Evolutionary conservation across 2,329 filamentous ascomycete genomes (phyloP).

Genomic region (Calonectria leucothoes): DNA sequence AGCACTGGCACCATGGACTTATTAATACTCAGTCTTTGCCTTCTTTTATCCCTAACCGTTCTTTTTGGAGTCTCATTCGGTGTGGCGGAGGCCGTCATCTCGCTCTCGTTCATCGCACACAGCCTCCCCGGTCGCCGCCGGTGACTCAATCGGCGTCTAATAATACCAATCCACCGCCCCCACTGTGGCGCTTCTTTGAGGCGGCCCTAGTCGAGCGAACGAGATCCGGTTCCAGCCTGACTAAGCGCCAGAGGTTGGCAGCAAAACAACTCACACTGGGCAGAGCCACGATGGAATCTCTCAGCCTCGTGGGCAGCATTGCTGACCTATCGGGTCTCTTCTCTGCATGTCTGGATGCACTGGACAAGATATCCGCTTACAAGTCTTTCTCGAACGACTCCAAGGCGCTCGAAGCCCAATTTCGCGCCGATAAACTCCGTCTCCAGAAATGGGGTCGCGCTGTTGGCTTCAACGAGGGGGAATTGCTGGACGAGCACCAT

Average conservation of each 20-base stretch:
- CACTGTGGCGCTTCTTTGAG: neutral
- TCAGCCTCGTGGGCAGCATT: conserved; percentile 30
- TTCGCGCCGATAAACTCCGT: conserved; percentile 23
- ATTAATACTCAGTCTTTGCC: neutral
- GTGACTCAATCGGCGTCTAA: neutral
- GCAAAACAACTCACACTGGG: neutral
- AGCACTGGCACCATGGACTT: neutral
- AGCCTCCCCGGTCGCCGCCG: neutral
- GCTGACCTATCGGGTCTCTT: conserved; percentile 35
- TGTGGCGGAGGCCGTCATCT: neutral
- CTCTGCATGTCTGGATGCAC: conserved; percentile 33
- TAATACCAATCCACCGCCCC: neutral
- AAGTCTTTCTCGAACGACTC: conserved; percentile 24
- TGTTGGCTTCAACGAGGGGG: conserved; percentile 28
- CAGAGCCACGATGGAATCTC: conserved; percentile 24
- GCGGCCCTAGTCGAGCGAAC: no score
- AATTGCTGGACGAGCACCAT: neutral
- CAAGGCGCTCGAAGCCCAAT: conserved; percentile 16
- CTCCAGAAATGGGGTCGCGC: conserved; percentile 36
- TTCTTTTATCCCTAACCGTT: neutral
- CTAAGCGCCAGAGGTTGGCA: no score
- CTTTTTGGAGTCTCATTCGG: neutral
- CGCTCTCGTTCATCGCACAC: neutral
- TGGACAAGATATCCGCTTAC: conserved; percentile 30
- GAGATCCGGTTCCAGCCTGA: no score